phyloP scores from a whole-genome alignment of 306 rosid species.

The Elaeagnus macrophylla region DNA sequence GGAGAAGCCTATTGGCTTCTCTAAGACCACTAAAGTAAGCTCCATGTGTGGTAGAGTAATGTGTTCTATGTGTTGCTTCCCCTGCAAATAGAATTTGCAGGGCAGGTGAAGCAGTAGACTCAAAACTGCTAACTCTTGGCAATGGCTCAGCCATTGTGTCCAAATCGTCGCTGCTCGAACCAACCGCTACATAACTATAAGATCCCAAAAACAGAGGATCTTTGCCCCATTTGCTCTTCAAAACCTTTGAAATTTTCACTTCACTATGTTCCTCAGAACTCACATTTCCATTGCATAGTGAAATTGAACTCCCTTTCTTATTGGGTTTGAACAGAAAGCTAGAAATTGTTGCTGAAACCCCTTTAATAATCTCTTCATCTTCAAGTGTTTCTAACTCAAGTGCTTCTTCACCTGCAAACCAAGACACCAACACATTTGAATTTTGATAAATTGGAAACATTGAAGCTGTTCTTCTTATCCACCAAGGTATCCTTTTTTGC shows the following conservation, averaged over 20 bases:
- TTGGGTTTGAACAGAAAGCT: constrained; percentile 32
- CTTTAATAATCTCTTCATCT: constrained; percentile 60
- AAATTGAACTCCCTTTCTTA: constrained; percentile 15
- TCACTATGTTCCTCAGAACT: constrained; percentile 21
- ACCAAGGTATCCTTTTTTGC: constrained; percentile 70
- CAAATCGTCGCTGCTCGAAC: constrained; percentile 83
- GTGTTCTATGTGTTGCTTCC: constrained; percentile 96
- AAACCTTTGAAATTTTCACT: constrained; percentile 44
- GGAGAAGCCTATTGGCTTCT: constrained; percentile 92
- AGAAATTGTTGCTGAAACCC: constrained; percentile 55
- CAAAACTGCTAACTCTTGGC: constrained; percentile 37
- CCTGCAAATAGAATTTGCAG: constrained; percentile 94
- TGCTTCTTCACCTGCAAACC: constrained; percentile 94
- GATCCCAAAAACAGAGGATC: constrained; percentile 89
- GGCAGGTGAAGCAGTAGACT: constrained; percentile 30
- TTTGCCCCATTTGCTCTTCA: constrained; percentile 71
- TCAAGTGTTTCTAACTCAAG: constrained; percentile 58
- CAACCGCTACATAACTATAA: constrained; percentile 73
- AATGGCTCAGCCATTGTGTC: constrained; percentile 85
- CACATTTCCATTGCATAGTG: constrained; percentile 36
- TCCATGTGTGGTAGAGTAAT: constrained; percentile 97
- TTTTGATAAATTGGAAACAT: constrained; percentile 60
- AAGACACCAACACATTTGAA: constrained; percentile 60
- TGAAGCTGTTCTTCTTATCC: constrained; percentile 83
- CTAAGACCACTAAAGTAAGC: constrained; percentile 96